Base-by-base conservation (phyloP, 106 monocot genomes). In the Platanthera zijinensis region DNA sequence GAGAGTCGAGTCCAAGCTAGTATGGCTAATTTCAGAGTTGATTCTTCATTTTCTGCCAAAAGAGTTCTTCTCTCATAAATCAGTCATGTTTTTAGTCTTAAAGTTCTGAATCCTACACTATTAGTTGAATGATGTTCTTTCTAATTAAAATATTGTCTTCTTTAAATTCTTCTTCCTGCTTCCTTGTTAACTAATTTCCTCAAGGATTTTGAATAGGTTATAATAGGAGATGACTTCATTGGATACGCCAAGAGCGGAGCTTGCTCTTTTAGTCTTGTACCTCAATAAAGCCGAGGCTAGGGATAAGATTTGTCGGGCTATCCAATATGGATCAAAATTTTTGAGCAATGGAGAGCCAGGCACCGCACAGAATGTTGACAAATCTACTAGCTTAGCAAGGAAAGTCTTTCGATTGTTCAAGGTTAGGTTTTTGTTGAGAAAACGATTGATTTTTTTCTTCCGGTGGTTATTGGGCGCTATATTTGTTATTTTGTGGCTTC, bases 321-420 rank as follows among this genome's bases (percentile, higher is more conserved):
- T 95, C 53, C 95, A 95, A 66, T 95, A 95, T 82, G 95, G 92
- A 5, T 92, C 95, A 2, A 95, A 92, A 78, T 92, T 92, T 64
- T 39, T 95, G 78, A 92, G 95, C 84, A 84, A 95, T 76, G 95
- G 95, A 74, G 67, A 92, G 72, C 83, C 95, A 68, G 91, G 91
- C 46, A 78, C 92, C 48, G 95, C 95, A 49, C 89, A 92, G 71
- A 84, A 87, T 87, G 86, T 95, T 68, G 95, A 95, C 69, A 92
- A 90, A 81, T 78, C 91, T 25, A 95, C 95, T 48, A 92, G 86
- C 73, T 86, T 95, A 74, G 95, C 95, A 56, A 82, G 95, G 25
- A 95, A 95, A 87, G 84, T 92, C 68, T 95, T 95, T 83, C 84
- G 95, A 69, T 87, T 95, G 81, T 84, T 95, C 10, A 95, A 95